A percentile compares a stretch with the other conserved stretches of the same genome.
phyloP scores from a whole-genome alignment of 352 stramenopile species.

The Globisporangium apiculatum region DNA sequence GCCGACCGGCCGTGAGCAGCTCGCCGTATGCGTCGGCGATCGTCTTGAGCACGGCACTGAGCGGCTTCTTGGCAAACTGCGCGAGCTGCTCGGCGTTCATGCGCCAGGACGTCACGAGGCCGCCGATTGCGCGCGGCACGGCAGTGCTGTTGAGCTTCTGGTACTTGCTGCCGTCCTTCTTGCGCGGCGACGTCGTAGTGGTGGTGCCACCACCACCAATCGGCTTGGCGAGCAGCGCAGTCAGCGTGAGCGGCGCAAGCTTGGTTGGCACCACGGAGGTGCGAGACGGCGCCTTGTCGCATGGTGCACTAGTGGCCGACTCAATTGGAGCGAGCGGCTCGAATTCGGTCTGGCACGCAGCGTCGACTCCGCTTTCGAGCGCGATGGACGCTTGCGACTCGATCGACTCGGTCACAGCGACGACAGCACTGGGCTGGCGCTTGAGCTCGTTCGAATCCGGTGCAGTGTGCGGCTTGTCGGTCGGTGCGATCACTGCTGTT shows the following conservation, averaged over 20 bases:
- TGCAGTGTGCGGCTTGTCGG: background rate
- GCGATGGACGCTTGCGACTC: constrained; percentile 58
- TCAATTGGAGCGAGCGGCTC: constrained; percentile 1
- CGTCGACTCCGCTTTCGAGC: constrained; percentile 27
- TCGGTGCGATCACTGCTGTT: background rate
- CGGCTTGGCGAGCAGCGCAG: constrained; percentile 34
- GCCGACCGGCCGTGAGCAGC: constrained; percentile 45
- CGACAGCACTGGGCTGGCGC: constrained; percentile 45
- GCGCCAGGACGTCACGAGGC: constrained; percentile 74
- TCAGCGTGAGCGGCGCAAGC: constrained; percentile 36
- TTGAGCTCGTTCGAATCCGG: constrained; percentile 2
- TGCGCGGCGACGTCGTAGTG: constrained; percentile 17
- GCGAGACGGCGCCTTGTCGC: background rate
- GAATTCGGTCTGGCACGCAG: constrained; percentile 45
- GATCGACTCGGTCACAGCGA: constrained; percentile 51
- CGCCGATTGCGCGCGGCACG: constrained; percentile 53
- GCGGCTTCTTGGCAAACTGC: constrained; percentile 74
- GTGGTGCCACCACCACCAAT: background rate
- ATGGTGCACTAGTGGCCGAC: too few relatives aligned
- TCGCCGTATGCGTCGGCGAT: constrained; percentile 73
- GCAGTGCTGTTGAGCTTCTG: constrained; percentile 67
- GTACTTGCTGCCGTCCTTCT: constrained; percentile 47
- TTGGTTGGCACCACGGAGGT: constrained; percentile 15
- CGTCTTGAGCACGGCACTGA: constrained; percentile 53
- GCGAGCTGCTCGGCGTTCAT: constrained; percentile 76